Evolutionary conservation across 2,329 filamentous ascomycete species (phyloP), one percentile per base, ranked within the genome.

Genomic region (Aspergillus japonicus): DNA sequence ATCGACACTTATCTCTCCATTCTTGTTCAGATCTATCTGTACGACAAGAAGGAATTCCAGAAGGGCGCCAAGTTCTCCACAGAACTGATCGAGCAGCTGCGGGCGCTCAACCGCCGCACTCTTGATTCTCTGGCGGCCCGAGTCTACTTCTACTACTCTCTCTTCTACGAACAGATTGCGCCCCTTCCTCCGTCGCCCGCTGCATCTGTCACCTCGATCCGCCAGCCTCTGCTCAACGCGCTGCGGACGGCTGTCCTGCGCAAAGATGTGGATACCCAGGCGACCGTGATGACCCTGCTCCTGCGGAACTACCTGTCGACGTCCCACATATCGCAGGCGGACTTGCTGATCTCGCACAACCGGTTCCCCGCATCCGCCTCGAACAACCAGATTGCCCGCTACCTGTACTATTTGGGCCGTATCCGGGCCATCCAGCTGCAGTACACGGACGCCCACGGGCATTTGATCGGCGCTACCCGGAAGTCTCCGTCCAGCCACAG

Each of bases 351-450:
- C 64, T 94, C 92, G 33, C 95, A 99, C 79, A 96, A 95, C 31
- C 89, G 95, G 73, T 98, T 99, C 77, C 95, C 95, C 5, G 85
- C 93, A 64, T 92, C 92, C 71, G 95, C 95, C 4, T 92, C 93
- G 66, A 99, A 97, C 81, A 99, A 97, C 77, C 95, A 99, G 80
- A 93, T 99, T 66, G 96, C 95, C 64, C 88, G 95, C 62, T 99
- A 96, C 81, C 83, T 98, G 60, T 99, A 96, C 84, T 99, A 99
- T 77, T 86, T 99, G 12, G 95, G 95, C 62, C 91, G 94, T 68
- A 97, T 98, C 78, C 89, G 95, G 63, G 92, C 95, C 56, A 96
- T 98, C 70, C 95, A 99, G 81, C 85, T 99, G 66, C 90, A 91
- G 68, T 99, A 99, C 81, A 97, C 95, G 8, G 94, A 97, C 75